Conservation (phyloP, 2,329 filamentous ascomycete genomes). For the Colletotrichum sp. region DNA sequence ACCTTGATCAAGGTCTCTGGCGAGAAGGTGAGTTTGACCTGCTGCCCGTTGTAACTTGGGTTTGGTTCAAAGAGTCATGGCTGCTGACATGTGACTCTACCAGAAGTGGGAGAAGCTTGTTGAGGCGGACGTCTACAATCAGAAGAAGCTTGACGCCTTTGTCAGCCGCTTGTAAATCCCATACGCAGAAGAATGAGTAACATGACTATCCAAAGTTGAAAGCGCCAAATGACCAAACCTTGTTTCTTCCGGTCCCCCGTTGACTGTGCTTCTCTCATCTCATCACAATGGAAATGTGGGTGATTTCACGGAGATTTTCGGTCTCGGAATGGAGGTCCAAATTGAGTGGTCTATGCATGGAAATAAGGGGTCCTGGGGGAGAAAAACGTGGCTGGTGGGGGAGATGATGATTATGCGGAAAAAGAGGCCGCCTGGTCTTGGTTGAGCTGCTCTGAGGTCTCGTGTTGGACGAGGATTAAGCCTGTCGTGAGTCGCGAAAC, state of each 20-base stretch:
- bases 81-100: neutral
- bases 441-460: neutral
- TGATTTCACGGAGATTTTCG: neutral
- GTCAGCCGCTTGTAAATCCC: neutral
- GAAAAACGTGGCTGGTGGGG: neutral
- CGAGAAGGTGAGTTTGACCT: neutral
- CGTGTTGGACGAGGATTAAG: neutral
- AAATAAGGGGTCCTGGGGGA: neutral
- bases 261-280: neutral
- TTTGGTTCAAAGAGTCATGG: neutral
- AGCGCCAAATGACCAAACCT: neutral
- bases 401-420: neutral
- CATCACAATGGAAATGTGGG: neutral
- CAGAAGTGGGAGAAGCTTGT: conserved; percentile 19
- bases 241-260: neutral
- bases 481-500: neutral
- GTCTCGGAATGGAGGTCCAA: neutral
- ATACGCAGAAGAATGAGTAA: neutral
- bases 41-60: neutral
- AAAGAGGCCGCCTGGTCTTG: neutral
- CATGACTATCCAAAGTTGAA: neutral
- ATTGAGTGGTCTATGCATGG: neutral
- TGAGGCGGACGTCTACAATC: conserved; percentile 17
- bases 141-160: conserved; percentile 16
- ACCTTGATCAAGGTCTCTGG: conserved; percentile 17